Conservation (phyloP, 768 basidiomycete genomes). For the Boletellus ananas region DNA sequence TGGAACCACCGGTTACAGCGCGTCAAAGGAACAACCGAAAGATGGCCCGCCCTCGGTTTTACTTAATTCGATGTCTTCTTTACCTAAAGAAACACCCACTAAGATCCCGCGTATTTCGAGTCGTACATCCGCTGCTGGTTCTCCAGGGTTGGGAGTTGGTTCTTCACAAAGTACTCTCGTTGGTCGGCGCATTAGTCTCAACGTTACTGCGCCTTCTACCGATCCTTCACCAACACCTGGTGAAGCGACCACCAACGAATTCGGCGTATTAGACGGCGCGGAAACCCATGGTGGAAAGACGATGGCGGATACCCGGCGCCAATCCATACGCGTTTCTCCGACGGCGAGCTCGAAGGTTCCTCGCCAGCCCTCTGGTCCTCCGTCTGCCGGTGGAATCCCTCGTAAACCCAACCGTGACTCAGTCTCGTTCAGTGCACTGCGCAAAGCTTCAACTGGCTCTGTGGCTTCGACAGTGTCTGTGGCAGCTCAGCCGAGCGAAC, state of each 20-base stretch:
- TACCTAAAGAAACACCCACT: slow-evolving; percentile 82
- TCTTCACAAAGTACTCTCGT: slow-evolving; percentile 45
- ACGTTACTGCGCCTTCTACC: slow-evolving; percentile 52
- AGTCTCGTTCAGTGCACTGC: slow-evolving; percentile 68
- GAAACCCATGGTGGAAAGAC: slow-evolving; percentile 46
- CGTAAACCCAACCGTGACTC: slow-evolving; percentile 78
- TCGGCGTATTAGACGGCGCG: slow-evolving; percentile 71
- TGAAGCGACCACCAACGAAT: slow-evolving; percentile 59
- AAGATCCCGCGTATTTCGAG: slow-evolving; percentile 94
- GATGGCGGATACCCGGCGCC: slow-evolving; percentile 39
- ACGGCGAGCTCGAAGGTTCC: slow-evolving; percentile 56
- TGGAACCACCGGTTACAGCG: slow-evolving; percentile 53
- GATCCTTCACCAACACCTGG: slow-evolving; percentile 59
- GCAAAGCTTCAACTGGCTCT: slow-evolving; percentile 81
- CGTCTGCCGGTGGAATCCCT: slow-evolving; percentile 43
- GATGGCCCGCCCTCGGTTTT: slow-evolving; percentile 55
- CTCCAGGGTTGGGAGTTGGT: slow-evolving; percentile 65
- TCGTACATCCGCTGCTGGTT: slow-evolving; percentile 68
- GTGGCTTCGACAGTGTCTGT: slow-evolving; percentile 64
- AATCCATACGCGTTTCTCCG: slow-evolving; percentile 65
- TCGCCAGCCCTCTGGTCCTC: slow-evolving; percentile 55
- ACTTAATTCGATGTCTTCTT: slow-evolving; percentile 46
- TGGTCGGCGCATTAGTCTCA: slow-evolving; percentile 64
- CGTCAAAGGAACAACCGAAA: slow-evolving; percentile 50
- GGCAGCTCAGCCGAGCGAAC: slow-evolving; percentile 39